Evolutionary conservation across 2,329 filamentous ascomycete genomes (phyloP), one percentile per base, ranked within the genome.

Genomic region (Penicillium psychrosexuale): DNA sequence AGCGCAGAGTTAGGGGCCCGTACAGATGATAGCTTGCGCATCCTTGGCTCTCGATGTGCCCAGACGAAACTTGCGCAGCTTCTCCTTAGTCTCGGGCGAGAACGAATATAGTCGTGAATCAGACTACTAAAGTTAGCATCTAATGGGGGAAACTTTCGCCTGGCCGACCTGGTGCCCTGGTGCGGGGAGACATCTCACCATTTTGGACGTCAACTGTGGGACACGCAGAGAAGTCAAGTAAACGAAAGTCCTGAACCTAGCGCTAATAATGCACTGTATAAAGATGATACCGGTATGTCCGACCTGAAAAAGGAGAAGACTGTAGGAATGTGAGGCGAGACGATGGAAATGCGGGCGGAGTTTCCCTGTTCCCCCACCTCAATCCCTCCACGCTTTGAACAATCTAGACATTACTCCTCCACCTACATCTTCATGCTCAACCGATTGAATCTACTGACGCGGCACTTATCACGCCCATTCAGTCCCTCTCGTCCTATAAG

Each of bases 1-100:
- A 43, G 15, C 22, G 43, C 37, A 37, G 42, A 27, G 42, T 55
- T 56, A 58, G 47, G 59, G 49, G 51, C 33, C 81, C 87, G 76
- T 89, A 97, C 94, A 97, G 65, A 99, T 96, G 59, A 95, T 86
- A 58, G 92, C 94, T 78, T 97, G 91, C 0, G 92, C 88, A 44
- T 88, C 86, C 71, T 88, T 93, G 49, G 91, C 86, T 62, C 94
- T 82, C 33, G 92, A 97, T 2, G 94, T 97, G 27, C 88, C 85
- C 28, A 99, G 82, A 47, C 94, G 89, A 78, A 99, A 99, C 77
- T 97, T 97, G 74, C 90, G 89, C 62, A 99, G 84, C 69, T 92
- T 87, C 62, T 91, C 86, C 76, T 88, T 94, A 43, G 91, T 96
- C 77, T 94, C 90, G 61, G 86, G 84, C 31, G 91, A 95, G 83